Evolutionary conservation across 495 filamentous ascomycete genomes (phyloP).

Genomic region (Ascodesmis nigricans): DNA sequence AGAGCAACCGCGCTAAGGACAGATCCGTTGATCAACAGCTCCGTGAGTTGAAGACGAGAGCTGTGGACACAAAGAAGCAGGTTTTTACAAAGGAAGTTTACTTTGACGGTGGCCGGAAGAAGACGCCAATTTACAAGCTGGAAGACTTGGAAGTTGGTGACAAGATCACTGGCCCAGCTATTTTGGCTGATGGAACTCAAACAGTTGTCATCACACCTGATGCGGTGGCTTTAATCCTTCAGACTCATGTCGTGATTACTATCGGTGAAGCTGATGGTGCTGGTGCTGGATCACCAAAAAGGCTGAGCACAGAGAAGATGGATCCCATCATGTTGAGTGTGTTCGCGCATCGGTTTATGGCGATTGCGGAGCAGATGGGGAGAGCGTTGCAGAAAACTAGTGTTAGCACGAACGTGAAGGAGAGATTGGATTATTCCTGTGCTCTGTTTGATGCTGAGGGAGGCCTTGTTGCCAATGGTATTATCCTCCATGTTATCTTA

Average conservation of each 20-base stretch:
- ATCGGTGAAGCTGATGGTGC: slow-evolving; percentile 26
- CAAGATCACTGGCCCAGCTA: slow-evolving; percentile 61
- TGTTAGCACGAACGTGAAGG: slow-evolving; percentile 95
- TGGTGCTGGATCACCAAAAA: slow-evolving; percentile 28
- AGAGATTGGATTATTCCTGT: slow-evolving; percentile 89
- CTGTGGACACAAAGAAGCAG: slow-evolving; percentile 30
- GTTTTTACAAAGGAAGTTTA: slow-evolving; percentile 38
- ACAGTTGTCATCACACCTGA: slow-evolving; percentile 81
- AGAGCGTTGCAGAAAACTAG: slow-evolving; percentile 88
- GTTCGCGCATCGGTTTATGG: slow-evolving; percentile 95
- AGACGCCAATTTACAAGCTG: slow-evolving; percentile 72
- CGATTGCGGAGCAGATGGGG: slow-evolving; percentile 97
- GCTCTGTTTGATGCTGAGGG: slow-evolving; percentile 84
- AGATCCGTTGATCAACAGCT: slow-evolving; percentile 64
- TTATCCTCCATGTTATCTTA: background rate
- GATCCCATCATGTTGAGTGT: slow-evolving; percentile 87
- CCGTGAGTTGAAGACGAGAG: slow-evolving; percentile 34
- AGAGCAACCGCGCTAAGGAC: slow-evolving; percentile 56
- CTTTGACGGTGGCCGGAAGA: slow-evolving; percentile 49
- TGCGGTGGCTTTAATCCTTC: slow-evolving; percentile 47
- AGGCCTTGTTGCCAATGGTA: slow-evolving; percentile 71
- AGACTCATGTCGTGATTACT: slow-evolving; percentile 53
- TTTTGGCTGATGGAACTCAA: slow-evolving; percentile 86
- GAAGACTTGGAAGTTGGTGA: slow-evolving; percentile 56
- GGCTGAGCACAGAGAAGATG: slow-evolving; percentile 30